Base-by-base conservation (phyloP, 441 rosid genomes). In the Brassica hybrid region DNA sequence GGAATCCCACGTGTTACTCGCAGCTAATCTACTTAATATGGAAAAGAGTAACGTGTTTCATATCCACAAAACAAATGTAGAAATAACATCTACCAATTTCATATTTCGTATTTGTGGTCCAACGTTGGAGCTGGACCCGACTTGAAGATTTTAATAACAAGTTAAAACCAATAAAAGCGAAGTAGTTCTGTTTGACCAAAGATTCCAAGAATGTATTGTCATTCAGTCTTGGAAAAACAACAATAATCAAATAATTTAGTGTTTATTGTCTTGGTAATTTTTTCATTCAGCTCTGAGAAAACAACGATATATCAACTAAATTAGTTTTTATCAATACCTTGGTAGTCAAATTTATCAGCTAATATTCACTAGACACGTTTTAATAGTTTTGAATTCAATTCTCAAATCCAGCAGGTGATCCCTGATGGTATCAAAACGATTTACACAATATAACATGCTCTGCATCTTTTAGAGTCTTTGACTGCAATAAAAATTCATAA, bases 1-100 rank as follows among this genome's bases (percentile, higher is more conserved):
- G 75, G 25, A 64, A 62, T 11, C 72, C 79, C 82, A 79, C 82
- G 79, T 79, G 82, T 43, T 61, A 61, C 10, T 67, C 23, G n/a
- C 41, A 73, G 10, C 71, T 61, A 73, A 25, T 30, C 17, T 73
- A 50, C 82, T 74, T 41, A 74, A 13, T 69, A 8, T 19, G 67
- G 57, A 67, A 74, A 79, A 10, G 19, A 54, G 16, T 43, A 71
- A 79, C 82, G 79, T 74, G 82, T 63, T 79, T 0, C 2, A 69
- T 69, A 63, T 74, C 79, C 79, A 54, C 75, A 63, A 56, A 74
- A 69, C 66, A 69, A 56, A 69, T 56, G 2, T 25, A n/a, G 8
- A 69, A n/a, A n/a, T n/a, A n/a, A n/a, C 45, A 52, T 70, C 6
- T 56, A 8, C 7, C 32, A 57, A 16, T 45, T 25, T 11, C 65